Conservation (phyloP, 495 filamentous ascomycete genomes). For the Thozetella sp. region DNA sequence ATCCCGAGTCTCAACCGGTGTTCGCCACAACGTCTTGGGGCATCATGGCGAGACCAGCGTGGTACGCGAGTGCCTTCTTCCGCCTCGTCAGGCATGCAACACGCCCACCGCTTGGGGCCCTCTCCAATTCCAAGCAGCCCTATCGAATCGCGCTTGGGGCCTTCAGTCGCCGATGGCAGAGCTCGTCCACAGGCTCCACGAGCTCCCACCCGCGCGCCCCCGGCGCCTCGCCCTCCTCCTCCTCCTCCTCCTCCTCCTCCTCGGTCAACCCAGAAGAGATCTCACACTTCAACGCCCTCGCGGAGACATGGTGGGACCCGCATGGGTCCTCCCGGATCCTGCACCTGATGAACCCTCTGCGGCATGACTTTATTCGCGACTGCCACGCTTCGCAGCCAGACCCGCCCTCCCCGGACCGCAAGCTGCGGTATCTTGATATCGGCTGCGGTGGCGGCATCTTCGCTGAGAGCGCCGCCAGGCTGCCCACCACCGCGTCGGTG, state of each 20-base stretch:
- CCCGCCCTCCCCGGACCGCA: slow-evolving; percentile 10
- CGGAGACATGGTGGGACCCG: slow-evolving; percentile 96
- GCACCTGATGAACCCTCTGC: slow-evolving; percentile 97
- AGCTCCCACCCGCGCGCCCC: not conserved
- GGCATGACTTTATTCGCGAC: slow-evolving; percentile 83
- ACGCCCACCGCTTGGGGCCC: too few relatives aligned
- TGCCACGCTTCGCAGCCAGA: slow-evolving; percentile 60
- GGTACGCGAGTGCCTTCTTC: not conserved
- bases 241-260: slow-evolving; percentile 27
- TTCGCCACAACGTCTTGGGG: not conserved
- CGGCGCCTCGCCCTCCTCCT: not conserved
- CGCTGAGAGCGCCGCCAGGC: slow-evolving; percentile 86
- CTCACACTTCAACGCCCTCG: slow-evolving; percentile 91
- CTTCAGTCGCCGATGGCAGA: not conserved
- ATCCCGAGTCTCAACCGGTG: not conserved
- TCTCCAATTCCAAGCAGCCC: too few relatives aligned
- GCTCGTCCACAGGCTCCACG: not conserved
- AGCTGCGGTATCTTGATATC: slow-evolving; percentile 80
- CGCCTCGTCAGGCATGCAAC: not conserved
- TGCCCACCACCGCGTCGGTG: slow-evolving; percentile 64
- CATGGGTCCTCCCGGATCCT: slow-evolving; percentile 89
- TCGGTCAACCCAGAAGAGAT: slow-evolving; percentile 86
- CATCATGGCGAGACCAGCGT: not conserved
- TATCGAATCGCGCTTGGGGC: not conserved
- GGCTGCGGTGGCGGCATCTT: slow-evolving; percentile 98